Base-by-base conservation (phyloP, 2,329 filamentous ascomycete genomes). In the Exophiala oligosperma region DNA sequence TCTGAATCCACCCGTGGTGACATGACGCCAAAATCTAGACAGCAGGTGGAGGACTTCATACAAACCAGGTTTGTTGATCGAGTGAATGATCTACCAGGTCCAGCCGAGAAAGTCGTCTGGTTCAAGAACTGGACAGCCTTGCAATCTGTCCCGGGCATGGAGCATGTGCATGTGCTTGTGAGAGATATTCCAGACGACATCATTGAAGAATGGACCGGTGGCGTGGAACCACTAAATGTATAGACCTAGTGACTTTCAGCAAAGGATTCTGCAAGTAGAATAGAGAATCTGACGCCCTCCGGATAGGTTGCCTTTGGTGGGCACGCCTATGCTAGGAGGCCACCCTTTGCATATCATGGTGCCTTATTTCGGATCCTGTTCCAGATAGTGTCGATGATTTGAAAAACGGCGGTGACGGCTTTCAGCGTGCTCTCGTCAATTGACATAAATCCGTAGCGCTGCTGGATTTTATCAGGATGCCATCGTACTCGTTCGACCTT, bases 401-500 rank as follows among this genome's bases (percentile, higher is more conserved):
- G 93, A 69, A 97, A 99, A 8, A 96, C 87, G 5, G 90, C 89
- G 9, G 93, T 99, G 43, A 97, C 90, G 54, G 86, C 82, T 69
- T 84, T 85, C 81, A 96, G 87, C 2, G 90, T 84, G 2, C 81
- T 81, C 24, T 85, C 81, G 49, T 92, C 88, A 49, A 96, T 84
- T 48, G 92, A 87, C 51, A 96, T 84, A 12, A 80, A 79, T 2
- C 91, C 90, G 60, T 96, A 87, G 53, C 86, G 84, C 76, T 97
- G 94, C 77, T 97, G 91, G 56, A 97, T 89, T 79, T 97, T 99
- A 76, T 99, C 94, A 3, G 94, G 94, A 77, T 99, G 94, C 94
- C 94, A 99, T 14, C 92, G 82, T 17, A 97, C 87, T 52, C 94
- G 85, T 77, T 99, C 94, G 4, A 85, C 78, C 74, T 96, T 96